These are phyloP conservation scores for Dactylonectria macrodidyma DNA, from an alignment of 2,329 filamentous ascomycete species.

Conservation along the genomic window DNA sequence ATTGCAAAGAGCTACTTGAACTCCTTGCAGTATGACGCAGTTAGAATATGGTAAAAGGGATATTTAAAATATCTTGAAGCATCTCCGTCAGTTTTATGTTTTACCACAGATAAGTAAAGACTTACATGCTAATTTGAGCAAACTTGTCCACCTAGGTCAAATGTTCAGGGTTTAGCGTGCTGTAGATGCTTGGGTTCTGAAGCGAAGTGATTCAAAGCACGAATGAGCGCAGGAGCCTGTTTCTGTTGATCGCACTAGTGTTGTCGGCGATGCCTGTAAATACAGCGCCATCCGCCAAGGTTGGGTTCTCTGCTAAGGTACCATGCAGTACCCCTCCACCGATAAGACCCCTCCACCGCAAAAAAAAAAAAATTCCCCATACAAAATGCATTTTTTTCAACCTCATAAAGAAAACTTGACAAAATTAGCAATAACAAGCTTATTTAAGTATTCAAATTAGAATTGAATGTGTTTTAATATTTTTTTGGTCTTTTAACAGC, in stretches of 20 bases:
- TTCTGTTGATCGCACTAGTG: conserved; percentile 27
- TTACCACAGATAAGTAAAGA: no score
- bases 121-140: conserved; percentile 32
- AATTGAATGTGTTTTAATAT: no score
- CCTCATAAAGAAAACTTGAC: no score
- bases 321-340: no score
- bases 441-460: no score
- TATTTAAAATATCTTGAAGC: conserved; percentile 39
- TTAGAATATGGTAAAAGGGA: conserved; percentile 32
- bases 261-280: conserved; percentile 37
- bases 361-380: no score
- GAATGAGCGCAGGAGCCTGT: conserved; percentile 34
- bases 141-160: conserved; percentile 35
- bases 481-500: no score
- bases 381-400: no score
- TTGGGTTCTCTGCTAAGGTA: conserved; percentile 33
- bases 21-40: conserved; percentile 31
- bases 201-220: conserved; percentile 34
- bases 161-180: conserved; percentile 25
- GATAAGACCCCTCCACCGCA: no score
- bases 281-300: conserved; percentile 29
- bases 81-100: no score
- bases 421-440: no score
- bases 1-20: conserved; percentile 36
- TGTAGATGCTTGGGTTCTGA: conserved; percentile 30